Base-by-base conservation (phyloP, 2,329 filamentous ascomycete species). In the Fusarium globosum region DNA sequence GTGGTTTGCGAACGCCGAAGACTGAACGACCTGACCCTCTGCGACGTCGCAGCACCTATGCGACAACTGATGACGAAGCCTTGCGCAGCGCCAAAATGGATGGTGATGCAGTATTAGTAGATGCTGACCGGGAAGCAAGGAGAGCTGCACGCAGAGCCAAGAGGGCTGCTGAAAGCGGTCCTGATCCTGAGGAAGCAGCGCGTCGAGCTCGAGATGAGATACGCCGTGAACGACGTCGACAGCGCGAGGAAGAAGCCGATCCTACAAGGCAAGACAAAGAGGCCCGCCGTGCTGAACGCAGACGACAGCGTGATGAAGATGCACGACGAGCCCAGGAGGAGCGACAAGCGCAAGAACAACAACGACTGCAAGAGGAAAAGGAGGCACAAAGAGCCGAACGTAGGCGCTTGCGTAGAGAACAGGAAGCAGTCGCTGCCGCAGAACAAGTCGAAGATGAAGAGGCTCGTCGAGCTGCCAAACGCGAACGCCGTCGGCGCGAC, bases 101-200 rank as follows among this genome's bases (percentile, higher is more conserved):
- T 43, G 86, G 80, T 20, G 87, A 87, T 35, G 82, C 80, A 15
- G 80, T 82, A 12, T 83, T 85, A 65, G 83, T 87, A 7, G 89
- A 91, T 21, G 84, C 86, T 36, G 89, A 91, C 18, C 84, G 86
- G 33, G 92, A 93, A 79, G 89, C 88, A 28, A 88, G 90, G 53
- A 87, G 87, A 49, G 89, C 89, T 36, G 90, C 90, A 64, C 89
- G 91, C n/a, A 88, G 87, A 63, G 87, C 89, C 4, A 87, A 85
- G 58, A 87, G 87, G 21, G 86, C 87, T 33, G 49, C 45, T 23
- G 66, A 67, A 57, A 45, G 33, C 15, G 39, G 49, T 33, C 88
- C 91, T 61, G 90, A 92, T 56, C 84, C 87, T 11, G 87, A 89
- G 73, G 89, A 91, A 21, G 88, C 89, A 49, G 84, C 86, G 26